Percentiles rank a stretch among this genome's conserved stretches.
Conservation (phyloP, 257 asterid genomes). For the Solanum ahanhuiri region DNA sequence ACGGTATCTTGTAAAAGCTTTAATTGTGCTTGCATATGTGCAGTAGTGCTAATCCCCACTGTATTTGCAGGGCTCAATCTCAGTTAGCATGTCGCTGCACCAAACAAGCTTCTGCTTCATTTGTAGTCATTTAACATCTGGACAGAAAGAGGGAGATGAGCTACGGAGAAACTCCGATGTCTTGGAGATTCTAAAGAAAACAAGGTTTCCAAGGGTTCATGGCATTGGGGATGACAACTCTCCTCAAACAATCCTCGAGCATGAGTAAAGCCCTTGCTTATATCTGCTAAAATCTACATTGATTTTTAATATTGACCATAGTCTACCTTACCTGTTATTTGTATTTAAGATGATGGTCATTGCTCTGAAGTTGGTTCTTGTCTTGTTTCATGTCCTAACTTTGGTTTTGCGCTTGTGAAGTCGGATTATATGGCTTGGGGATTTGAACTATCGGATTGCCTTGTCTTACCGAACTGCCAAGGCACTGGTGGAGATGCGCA, state of each 20-base stretch:
- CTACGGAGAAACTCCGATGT: constrained; percentile 89
- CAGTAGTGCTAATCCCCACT: not conserved
- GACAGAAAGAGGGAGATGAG: constrained; percentile 97
- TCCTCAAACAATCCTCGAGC: constrained; percentile 94
- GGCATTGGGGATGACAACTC: constrained; percentile 56
- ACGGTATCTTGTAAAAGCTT: not conserved
- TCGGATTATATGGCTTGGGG: constrained; percentile 97
- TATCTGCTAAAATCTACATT: not conserved
- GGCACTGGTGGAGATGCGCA: constrained; percentile 94
- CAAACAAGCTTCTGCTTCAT: constrained; percentile 98
- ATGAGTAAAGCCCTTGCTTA: constrained; percentile 44
- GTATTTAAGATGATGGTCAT: not conserved
- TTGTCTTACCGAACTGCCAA: constrained; percentile 85
- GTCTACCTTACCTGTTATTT: not conserved
- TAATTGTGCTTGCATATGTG: not conserved
- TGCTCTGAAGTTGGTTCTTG: not conserved
- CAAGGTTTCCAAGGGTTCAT: constrained; percentile 86
- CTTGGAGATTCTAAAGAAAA: constrained; percentile 89
- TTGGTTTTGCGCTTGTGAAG: constrained; percentile 23
- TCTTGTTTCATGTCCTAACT: not conserved
- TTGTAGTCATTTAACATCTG: constrained; percentile 93
- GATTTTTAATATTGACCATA: not conserved
- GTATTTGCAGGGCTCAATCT: constrained; percentile 86
- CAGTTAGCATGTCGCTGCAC: constrained; percentile 95
- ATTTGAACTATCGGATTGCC: constrained; percentile 82